Base-by-base conservation (phyloP, 441 rosid species). In the Syzygium syzygioides region DNA sequence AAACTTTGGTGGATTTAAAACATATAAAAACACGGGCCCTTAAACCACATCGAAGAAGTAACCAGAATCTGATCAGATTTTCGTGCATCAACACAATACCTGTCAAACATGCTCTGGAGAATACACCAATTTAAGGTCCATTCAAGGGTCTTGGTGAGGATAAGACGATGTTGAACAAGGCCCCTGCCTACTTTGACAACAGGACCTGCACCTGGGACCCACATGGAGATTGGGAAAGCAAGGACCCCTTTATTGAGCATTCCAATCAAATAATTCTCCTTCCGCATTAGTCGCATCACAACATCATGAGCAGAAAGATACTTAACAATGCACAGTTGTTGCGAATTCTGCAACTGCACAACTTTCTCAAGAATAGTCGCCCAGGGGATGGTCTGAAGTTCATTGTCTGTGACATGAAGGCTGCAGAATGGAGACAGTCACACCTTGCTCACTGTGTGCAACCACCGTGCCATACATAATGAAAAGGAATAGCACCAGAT, bases 51-150 rank as follows among this genome's bases (percentile, higher is more conserved):
- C 54, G 28, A 79, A 34, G n/a, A 30, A 23, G 30, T 30, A 17
- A 79, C 76, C 64, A 87, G 30, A 45, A 45, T 6, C 62, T 56
- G 15, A 59, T 57, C 53, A 45, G 14, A 88, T 52, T 32, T 54
- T 56, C 6, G 0, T 85, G 68, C 14, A 8, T 55, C n/a, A 52
- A 85, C 55, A 88, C 55, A 93, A 88, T 94, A 98, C 99, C 98
- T 91, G 89, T 98, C 99, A 93, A 98, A 98, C 99, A 98, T 97
- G 96, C 98, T 96, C 93, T 98, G 99, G 91, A 98, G 91, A 92
- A 98, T 96, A 93, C 99, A 98, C 99, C 99, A 98, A 92, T 96
- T 98, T 87, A 98, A 94, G 88, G 98, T 97, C 99, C 99, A 98
- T 87, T 97, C 99, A 86, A 98, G 97, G 90, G 99, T 96, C 95